Conservation (phyloP, 2,329 filamentous ascomycete species). For the Alternaria sp. region DNA sequence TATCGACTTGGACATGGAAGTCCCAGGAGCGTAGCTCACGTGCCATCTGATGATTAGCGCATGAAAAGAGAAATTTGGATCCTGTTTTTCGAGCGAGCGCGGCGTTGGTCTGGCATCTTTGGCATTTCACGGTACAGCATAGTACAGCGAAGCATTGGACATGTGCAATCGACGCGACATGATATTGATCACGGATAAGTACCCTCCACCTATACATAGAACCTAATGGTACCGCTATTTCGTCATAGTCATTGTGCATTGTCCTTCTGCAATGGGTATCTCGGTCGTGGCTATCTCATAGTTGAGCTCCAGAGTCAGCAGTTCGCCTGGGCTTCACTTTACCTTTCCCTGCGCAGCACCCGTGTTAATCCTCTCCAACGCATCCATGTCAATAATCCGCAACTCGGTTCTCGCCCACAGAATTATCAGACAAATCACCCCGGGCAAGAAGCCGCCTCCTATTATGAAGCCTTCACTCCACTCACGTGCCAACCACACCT, state of each 20-base stretch:
- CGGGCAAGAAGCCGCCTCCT: conserved; percentile 52
- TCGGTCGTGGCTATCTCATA: not conserved
- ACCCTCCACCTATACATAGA: conserved; percentile 1
- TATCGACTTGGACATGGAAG: not conserved
- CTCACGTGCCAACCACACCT: conserved; percentile 35
- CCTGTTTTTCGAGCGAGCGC: conserved; percentile 18
- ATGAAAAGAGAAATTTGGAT: conserved; percentile 3
- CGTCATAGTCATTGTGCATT: not conserved
- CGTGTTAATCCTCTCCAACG: conserved; percentile 66
- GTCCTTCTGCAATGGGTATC: not conserved
- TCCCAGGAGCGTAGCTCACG: not conserved
- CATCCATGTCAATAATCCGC: conserved; percentile 72
- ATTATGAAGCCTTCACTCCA: conserved; percentile 42
- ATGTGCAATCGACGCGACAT: conserved; percentile 4
- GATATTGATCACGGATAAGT: conserved; percentile 6
- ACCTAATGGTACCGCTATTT: conserved; percentile 8
- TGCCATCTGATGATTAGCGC: not conserved
- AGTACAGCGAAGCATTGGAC: conserved; percentile 7
- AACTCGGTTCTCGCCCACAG: conserved; percentile 71
- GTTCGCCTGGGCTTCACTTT: not conserved
- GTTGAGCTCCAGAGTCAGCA: not conserved
- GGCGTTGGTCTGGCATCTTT: conserved; percentile 24
- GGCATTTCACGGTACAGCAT: not conserved
- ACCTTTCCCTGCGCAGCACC: conserved; percentile 52
- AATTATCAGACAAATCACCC: conserved; percentile 67